phyloP scores from a whole-genome alignment of 805 yeast genomes.

The Metschnikowia lachancei region DNA sequence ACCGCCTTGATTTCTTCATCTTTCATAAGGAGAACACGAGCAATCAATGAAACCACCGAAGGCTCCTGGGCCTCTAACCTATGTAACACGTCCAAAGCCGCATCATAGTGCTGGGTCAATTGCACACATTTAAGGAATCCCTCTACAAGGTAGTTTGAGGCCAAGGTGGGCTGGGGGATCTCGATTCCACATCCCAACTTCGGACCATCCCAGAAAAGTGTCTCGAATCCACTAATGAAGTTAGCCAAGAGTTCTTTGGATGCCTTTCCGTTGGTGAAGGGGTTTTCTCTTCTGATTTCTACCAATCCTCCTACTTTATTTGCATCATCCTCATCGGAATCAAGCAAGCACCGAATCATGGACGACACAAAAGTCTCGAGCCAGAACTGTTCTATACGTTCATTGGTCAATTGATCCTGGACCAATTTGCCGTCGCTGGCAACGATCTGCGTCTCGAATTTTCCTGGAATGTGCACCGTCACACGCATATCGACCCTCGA shows the following conservation, averaged over 20 bases:
- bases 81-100: slow-evolving; percentile 57
- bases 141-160: slow-evolving; percentile 70
- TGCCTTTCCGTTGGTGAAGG: slow-evolving; percentile 51
- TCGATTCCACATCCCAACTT: slow-evolving; percentile 64
- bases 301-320: slow-evolving; percentile 58
- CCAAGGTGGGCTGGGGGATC: slow-evolving; percentile 62
- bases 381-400: slow-evolving; percentile 55
- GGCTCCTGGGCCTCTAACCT: slow-evolving; percentile 53
- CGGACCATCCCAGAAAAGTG: slow-evolving; percentile 63
- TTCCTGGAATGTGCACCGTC: slow-evolving; percentile 73
- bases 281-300: slow-evolving; percentile 80
- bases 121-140: slow-evolving; percentile 64
- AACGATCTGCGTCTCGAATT: slow-evolving; percentile 54
- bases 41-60: slow-evolving; percentile 55
- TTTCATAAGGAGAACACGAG: slow-evolving; percentile 49
- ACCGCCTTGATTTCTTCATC: slow-evolving; percentile 63
- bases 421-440: slow-evolving; percentile 52
- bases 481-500: slow-evolving; percentile 68
- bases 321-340: slow-evolving; percentile 65
- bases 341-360: slow-evolving; percentile 69
- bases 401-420: slow-evolving; percentile 46
- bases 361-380: slow-evolving; percentile 61
- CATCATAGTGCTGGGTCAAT: slow-evolving; percentile 61
- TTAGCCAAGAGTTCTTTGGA: slow-evolving; percentile 41
- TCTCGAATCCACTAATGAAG: slow-evolving; percentile 65